Base-by-base conservation (phyloP, 2,329 filamentous ascomycete genomes). In the Zopfia rhizophila region DNA sequence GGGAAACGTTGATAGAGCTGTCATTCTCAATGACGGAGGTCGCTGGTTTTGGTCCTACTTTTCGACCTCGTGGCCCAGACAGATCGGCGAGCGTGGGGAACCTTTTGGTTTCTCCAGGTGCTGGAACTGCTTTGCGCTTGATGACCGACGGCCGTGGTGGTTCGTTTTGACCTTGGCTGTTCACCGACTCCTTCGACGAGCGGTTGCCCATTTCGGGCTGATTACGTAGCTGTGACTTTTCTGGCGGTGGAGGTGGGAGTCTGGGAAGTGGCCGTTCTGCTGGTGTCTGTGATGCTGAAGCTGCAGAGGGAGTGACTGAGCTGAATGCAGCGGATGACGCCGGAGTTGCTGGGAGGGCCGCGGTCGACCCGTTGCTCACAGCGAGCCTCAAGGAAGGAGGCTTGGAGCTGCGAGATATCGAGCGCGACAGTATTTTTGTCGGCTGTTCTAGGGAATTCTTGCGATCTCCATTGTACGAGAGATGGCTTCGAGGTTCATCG, bases 341-440 rank as follows among this genome's bases (percentile, higher is more conserved):
- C 24, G 66, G 63, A 23, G 58, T 56, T 13, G 60, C 52, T 23
- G 65, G 67, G 8, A 70, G 45, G 8, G 50, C 50, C 6, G 69
- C 70, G 24, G 70, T 72, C n/a, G 70, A 63, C 30, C 70, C 70
- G 63, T 73, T 73, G 58, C 68, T 71, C 19, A 55, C 49, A 19
- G 48, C 52, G 8, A 73, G 54, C 19, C 56, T 69, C 6, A 73
- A 60, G 7, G 63, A 63, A n/a, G 64, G 57, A 5, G 70, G 70
- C 33, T 69, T 71, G 7, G 59, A 62, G 35, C 56, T 61, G 18
- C 70, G 68, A 16, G 65, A 67, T 14, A 72, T 51, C 24, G 65
- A 65, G 36, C 63, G 61, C 24, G 59, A 70, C 25, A 58, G 50
- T 14, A 73, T 70, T 30, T 55, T 59, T 23, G 58, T 58, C 13